Percentiles rank a stretch among this genome's conserved stretches.
These are phyloP conservation scores for Rubia peregrina DNA, from an alignment of 305 asterid species.

Conservation along the genomic window DNA sequence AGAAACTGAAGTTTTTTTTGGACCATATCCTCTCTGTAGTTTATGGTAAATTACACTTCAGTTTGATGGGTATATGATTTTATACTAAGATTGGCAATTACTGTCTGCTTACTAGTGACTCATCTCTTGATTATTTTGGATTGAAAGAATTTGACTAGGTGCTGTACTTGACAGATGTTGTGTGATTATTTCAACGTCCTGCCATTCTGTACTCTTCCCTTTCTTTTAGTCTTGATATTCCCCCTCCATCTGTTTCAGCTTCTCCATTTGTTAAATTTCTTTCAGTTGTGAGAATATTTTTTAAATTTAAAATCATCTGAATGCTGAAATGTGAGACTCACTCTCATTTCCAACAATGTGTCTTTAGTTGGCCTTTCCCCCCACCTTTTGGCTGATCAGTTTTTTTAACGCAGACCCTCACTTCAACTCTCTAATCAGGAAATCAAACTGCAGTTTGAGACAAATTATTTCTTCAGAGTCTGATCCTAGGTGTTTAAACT, in stretches of 20 bases:
- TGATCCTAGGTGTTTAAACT: neutral
- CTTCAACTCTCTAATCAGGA: neutral
- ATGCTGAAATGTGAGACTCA: neutral
- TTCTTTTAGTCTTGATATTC: neutral
- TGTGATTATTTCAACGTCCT: neutral
- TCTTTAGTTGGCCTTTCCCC: neutral
- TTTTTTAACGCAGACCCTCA: neutral
- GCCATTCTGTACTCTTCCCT: neutral
- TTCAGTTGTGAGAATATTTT: neutral
- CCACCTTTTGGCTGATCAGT: neutral
- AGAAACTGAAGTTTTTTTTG: neutral
- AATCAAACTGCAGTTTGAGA: neutral
- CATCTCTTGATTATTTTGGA: neutral
- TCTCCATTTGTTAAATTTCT: neutral
- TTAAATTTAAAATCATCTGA: neutral
- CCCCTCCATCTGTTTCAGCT: neutral
- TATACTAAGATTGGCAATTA: neutral
- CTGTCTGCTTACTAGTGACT: neutral
- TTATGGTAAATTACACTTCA: neutral
- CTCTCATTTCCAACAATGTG: neutral
- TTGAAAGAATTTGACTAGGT: too few species aligned
- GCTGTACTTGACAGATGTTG: slow-evolving; percentile 1
- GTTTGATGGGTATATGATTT: neutral
- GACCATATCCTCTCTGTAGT: neutral
- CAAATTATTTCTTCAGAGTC: slow-evolving; percentile 1